These are phyloP conservation scores for Ceratobasidium sp. DNA, from an alignment of 1,284 basidiomycete species.

Conservation along the genomic window DNA sequence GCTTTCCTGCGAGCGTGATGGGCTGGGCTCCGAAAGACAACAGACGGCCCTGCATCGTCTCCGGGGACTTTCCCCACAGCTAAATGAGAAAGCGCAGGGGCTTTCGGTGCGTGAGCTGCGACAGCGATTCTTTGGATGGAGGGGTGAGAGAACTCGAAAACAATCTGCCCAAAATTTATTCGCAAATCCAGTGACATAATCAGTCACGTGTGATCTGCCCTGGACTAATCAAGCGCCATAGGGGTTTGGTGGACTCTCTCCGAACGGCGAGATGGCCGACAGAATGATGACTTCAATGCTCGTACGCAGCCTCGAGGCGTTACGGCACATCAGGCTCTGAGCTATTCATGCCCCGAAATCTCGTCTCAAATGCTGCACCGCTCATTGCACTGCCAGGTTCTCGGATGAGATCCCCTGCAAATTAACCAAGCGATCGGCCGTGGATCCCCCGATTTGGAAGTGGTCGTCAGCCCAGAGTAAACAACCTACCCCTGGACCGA, in stretches of 20 bases:
- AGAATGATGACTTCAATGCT: background rate
- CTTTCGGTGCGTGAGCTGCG: constrained; percentile 78
- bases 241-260: background rate
- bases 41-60: constrained; percentile 66
- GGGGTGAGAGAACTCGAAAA: constrained; percentile 44
- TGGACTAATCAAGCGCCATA: background rate
- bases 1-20: constrained; percentile 62
- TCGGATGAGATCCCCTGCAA: background rate
- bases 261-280: background rate
- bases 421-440: constrained; percentile 29
- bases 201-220: constrained; percentile 11
- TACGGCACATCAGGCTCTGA: constrained; percentile 10
- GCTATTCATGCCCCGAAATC: background rate
- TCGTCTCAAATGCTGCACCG: constrained; percentile 9
- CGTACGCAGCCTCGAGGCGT: background rate
- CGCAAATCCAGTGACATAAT: background rate
- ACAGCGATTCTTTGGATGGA: constrained; percentile 81
- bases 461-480: constrained; percentile 4
- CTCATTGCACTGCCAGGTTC: constrained; percentile 28
- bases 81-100: constrained; percentile 52
- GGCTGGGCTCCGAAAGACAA: constrained; percentile 53
- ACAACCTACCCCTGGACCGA: constrained; percentile 12
- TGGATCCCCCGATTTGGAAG: constrained; percentile 36
- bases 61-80: constrained; percentile 94
- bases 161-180: constrained; percentile 29